A percentile compares a stretch with the other conserved stretches of the same genome.
These are phyloP conservation scores for Rhizopogon rudus DNA, from an alignment of 768 basidiomycete genomes.

Conservation along the genomic window DNA sequence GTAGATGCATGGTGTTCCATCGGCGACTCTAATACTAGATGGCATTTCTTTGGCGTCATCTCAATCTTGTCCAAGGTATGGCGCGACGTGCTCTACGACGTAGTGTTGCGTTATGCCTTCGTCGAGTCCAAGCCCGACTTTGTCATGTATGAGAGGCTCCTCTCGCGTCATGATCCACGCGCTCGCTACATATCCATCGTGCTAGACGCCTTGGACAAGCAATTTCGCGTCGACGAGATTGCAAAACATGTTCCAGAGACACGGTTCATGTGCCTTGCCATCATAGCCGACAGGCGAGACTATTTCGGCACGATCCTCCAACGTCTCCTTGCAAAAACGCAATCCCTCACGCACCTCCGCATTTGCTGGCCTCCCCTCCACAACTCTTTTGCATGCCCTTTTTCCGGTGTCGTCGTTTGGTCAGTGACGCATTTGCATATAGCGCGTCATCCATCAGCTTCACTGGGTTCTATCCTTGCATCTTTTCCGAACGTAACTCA, in stretches of 20 bases:
- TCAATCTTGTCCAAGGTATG: conserved; percentile 1
- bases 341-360: conserved; percentile 2
- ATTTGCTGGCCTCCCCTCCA: conserved; percentile 2
- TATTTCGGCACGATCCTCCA: background rate
- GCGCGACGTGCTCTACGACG: conserved; percentile 2
- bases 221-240: background rate
- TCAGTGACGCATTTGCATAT: conserved; percentile 3
- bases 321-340: background rate
- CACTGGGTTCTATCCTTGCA: conserved; percentile 4
- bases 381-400: background rate
- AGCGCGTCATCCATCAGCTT: conserved; percentile 1
- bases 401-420: background rate
- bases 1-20: conserved; percentile 1
- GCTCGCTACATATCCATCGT: background rate
- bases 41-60: background rate
- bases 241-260: background rate
- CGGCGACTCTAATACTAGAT: background rate
- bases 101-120: conserved; percentile 1
- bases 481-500: conserved; percentile 3
- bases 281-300: background rate
- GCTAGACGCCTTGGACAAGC: background rate
- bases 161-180: background rate
- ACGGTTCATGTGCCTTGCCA: background rate
- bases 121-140: background rate
- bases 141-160: background rate